Conservation (phyloP, 495 filamentous ascomycete species). For the Neurospora hispaniola region DNA sequence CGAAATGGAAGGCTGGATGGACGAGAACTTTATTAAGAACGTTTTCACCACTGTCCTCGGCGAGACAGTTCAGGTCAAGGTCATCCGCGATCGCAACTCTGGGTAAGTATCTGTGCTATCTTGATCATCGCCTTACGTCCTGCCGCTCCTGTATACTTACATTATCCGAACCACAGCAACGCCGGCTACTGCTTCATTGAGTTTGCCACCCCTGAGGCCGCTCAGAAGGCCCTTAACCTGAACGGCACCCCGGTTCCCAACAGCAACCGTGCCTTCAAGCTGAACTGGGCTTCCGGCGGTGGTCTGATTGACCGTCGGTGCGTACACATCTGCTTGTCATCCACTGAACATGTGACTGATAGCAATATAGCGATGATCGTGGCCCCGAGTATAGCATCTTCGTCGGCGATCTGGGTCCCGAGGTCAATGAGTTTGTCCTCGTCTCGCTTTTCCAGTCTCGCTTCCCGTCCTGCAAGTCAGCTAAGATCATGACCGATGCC, state of each 20-base stretch:
- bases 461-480: slow-evolving; percentile 96
- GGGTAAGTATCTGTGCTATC: slow-evolving; percentile 54
- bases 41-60: slow-evolving; percentile 77
- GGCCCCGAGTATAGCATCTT: slow-evolving; percentile 96
- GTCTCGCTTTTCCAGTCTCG: slow-evolving; percentile 93
- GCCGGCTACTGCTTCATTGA: slow-evolving; percentile 99
- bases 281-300: slow-evolving; percentile 98
- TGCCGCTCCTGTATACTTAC: not conserved
- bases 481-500: slow-evolving; percentile 99
- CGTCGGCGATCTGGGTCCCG: slow-evolving; percentile 92
- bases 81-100: slow-evolving; percentile 99
- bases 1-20: slow-evolving; percentile 98
- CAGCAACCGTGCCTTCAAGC: slow-evolving; percentile 90
- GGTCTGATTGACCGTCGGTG: slow-evolving; percentile 88
- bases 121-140: not conserved
- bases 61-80: slow-evolving; percentile 96
- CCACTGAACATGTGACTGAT: slow-evolving; percentile 14
- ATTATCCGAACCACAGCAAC: slow-evolving; percentile 49
- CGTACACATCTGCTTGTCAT: slow-evolving; percentile 14
- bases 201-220: slow-evolving; percentile 73
- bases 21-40: slow-evolving; percentile 95
- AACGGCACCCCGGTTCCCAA: slow-evolving; percentile 92
- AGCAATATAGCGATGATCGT: slow-evolving; percentile 68
- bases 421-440: slow-evolving; percentile 97
- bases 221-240: slow-evolving; percentile 76